A percentile compares a stretch with the other conserved stretches of the same genome.
Conservation (phyloP, 805 yeast species). For the Dipodascopsis uninucleata region DNA sequence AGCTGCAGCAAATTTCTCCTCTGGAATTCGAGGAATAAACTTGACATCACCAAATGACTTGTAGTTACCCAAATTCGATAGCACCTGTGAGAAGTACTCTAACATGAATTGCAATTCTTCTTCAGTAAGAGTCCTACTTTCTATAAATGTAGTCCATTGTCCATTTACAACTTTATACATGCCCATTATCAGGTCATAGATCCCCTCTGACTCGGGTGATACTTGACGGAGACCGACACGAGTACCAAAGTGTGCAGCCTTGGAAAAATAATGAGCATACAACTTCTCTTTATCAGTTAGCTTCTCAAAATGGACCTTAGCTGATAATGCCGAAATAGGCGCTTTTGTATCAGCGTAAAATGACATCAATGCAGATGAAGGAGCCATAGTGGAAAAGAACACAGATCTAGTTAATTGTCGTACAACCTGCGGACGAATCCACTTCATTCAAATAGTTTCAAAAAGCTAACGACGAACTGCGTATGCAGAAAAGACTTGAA, state of each 20-base stretch:
- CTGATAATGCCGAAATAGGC: slow-evolving; percentile 67
- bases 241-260: slow-evolving; percentile 79
- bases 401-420: no score
- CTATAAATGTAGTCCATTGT: slow-evolving; percentile 48
- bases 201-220: slow-evolving; percentile 72
- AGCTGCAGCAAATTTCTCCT: slow-evolving; percentile 48
- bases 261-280: slow-evolving; percentile 79
- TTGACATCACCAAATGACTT: slow-evolving; percentile 85
- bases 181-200: slow-evolving; percentile 63
- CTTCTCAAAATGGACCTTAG: slow-evolving; percentile 64
- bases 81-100: slow-evolving; percentile 62
- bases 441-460: no score
- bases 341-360: slow-evolving; percentile 56
- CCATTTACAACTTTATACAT: slow-evolving; percentile 53
- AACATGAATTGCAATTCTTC: slow-evolving; percentile 45
- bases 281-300: slow-evolving; percentile 56
- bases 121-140: slow-evolving; percentile 33
- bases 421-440: no score
- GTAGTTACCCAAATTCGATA: slow-evolving; percentile 69
- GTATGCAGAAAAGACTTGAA: no score
- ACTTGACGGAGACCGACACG: slow-evolving; percentile 77
- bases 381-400: no score
- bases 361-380: no score
- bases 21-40: slow-evolving; percentile 64
- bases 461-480: no score